These are phyloP conservation scores for Pyrus hybrid DNA, from an alignment of 331 rosid species.

Conservation along the genomic window DNA sequence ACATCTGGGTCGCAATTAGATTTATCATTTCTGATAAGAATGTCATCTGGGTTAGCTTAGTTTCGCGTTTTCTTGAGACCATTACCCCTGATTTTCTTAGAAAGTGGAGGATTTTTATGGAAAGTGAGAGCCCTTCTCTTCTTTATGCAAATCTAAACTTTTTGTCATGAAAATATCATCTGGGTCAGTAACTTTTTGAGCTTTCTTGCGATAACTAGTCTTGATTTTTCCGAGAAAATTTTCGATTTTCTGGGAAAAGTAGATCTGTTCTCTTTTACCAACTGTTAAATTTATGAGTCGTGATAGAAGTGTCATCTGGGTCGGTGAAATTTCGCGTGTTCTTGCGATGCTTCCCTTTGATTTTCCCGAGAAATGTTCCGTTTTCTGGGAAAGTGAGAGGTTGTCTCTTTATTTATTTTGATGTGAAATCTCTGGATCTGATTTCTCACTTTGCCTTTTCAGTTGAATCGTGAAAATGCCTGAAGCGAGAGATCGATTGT, in stretches of 20 bases:
- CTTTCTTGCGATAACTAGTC: neutral
- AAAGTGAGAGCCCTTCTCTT: neutral
- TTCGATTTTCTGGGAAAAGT: neutral
- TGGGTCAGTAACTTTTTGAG: neutral
- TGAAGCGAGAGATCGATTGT: slow-evolving; percentile 60
- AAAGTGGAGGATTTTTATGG: neutral
- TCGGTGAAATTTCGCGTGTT: neutral
- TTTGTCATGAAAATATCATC: neutral
- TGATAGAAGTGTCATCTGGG: neutral
- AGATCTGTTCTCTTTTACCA: neutral
- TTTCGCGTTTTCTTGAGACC: neutral
- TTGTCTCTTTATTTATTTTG: neutral
- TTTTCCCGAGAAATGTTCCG: neutral
- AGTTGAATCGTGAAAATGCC: slow-evolving; percentile 42
- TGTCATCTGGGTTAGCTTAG: neutral
- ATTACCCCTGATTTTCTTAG: neutral
- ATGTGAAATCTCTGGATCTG: neutral
- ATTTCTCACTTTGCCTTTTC: neutral
- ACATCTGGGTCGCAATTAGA: neutral
- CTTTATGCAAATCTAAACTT: neutral
- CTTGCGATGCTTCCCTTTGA: neutral
- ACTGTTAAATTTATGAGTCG: neutral
- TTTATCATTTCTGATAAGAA: neutral
- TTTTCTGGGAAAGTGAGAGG: neutral
- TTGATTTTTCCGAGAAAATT: neutral